A percentile compares a stretch with the other conserved stretches of the same genome.
Conservation (phyloP, 768 basidiomycete genomes). For the Daedaleopsis nitida region DNA sequence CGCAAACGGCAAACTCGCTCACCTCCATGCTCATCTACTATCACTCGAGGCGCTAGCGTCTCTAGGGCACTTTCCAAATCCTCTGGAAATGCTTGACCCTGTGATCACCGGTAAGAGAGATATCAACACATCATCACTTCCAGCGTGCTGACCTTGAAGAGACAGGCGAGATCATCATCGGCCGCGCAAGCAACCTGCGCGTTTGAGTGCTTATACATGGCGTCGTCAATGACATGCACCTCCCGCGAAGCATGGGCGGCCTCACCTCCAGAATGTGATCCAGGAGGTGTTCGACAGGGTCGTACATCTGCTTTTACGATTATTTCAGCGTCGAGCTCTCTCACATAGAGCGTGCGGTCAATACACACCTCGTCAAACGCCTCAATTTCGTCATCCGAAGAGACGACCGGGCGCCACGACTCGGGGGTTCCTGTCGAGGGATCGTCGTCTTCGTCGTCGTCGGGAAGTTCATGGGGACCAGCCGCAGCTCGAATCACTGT, state of each 20-base stretch:
- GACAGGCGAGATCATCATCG: background rate
- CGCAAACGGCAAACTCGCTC: background rate
- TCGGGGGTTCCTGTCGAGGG: no score
- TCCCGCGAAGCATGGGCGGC: background rate
- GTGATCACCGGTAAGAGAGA: no score
- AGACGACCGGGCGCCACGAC: no score
- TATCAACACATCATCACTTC: background rate
- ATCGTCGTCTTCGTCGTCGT: background rate
- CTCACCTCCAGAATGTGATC: background rate
- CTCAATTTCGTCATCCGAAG: background rate
- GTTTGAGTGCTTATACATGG: background rate
- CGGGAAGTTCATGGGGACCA: background rate
- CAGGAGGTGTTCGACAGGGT: background rate
- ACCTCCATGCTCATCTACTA: background rate
- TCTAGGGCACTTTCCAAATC: background rate
- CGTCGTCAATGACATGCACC: background rate
- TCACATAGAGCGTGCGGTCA: background rate
- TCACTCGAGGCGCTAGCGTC: background rate
- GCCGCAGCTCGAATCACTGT: slow-evolving; percentile 8
- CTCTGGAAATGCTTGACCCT: background rate
- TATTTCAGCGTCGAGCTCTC: background rate
- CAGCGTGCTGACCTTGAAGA: background rate
- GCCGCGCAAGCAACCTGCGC: background rate
- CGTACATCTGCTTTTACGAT: background rate
- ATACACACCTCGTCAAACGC: no score